A percentile compares a stretch with the other conserved stretches of the same genome.
phyloP scores from a whole-genome alignment of 441 rosid genomes.

The Isatis lusitanica region DNA sequence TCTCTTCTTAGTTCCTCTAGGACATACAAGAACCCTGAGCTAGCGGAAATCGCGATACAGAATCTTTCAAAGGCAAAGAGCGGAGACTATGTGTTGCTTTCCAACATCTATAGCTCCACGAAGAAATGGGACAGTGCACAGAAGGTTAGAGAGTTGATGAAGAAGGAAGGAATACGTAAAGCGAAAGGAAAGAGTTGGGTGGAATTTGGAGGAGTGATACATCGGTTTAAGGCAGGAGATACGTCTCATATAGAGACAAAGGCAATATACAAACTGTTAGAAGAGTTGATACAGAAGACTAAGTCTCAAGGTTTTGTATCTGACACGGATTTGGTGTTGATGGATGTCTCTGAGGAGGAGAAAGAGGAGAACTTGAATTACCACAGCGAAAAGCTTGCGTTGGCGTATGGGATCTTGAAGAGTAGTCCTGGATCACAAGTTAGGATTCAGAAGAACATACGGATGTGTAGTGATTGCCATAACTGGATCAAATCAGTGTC shows the following conservation, averaged over 20 bases:
- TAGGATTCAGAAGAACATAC: slow-evolving; percentile 65
- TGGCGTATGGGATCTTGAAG: slow-evolving; percentile 75
- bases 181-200: slow-evolving; percentile 65
- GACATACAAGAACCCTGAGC: slow-evolving; percentile 39
- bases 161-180: slow-evolving; percentile 52
- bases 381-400: slow-evolving; percentile 79
- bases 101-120: slow-evolving; percentile 58
- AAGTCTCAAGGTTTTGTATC: slow-evolving; percentile 64
- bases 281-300: slow-evolving; percentile 44
- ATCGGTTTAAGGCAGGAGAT: slow-evolving; percentile 59
- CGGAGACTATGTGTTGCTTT: slow-evolving; percentile 63
- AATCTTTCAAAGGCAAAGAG: slow-evolving; percentile 46
- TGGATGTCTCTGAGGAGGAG: slow-evolving; percentile 89
- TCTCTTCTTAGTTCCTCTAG: slow-evolving; percentile 63
- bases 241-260: slow-evolving; percentile 56
- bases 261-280: slow-evolving; percentile 55
- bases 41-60: slow-evolving; percentile 56
- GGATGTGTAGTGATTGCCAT: slow-evolving; percentile 79
- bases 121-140: slow-evolving; percentile 70
- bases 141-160: slow-evolving; percentile 54
- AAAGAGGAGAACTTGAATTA: slow-evolving; percentile 65
- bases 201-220: slow-evolving; percentile 52
- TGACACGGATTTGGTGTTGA: slow-evolving; percentile 66
- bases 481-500: slow-evolving; percentile 77
- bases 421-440: slow-evolving; percentile 66